Percentiles rank a stretch among this genome's conserved stretches.
These are phyloP conservation scores for Eutrema salsugineum DNA, from an alignment of 441 rosid genomes.

Conservation along the genomic window DNA sequence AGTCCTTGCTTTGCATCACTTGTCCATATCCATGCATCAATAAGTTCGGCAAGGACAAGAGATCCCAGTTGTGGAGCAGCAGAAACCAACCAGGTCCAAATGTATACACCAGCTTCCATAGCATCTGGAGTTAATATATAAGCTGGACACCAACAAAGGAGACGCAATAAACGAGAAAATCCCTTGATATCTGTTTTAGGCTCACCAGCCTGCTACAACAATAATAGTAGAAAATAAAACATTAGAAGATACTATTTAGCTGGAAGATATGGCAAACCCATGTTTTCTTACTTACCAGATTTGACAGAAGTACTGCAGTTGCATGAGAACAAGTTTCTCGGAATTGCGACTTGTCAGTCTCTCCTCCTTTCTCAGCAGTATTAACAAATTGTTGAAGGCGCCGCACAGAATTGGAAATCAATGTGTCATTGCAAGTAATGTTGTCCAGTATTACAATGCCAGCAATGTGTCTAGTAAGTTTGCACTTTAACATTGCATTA, in stretches of 20 bases:
- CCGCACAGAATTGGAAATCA: slow-evolving; percentile 64
- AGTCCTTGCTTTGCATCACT: slow-evolving; percentile 82
- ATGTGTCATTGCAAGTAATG: slow-evolving; percentile 72
- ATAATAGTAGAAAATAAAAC: slow-evolving; percentile 26
- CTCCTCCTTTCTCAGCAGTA: slow-evolving; percentile 73
- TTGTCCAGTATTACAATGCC: slow-evolving; percentile 80
- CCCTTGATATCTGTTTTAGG: slow-evolving; percentile 65
- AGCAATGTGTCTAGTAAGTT: slow-evolving; percentile 81
- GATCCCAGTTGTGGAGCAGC: slow-evolving; percentile 85
- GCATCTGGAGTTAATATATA: slow-evolving; percentile 80
- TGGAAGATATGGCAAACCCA: background rate
- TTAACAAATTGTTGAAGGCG: slow-evolving; percentile 87
- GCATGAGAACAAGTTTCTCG: slow-evolving; percentile 87
- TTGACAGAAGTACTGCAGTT: slow-evolving; percentile 78
- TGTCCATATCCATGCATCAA: slow-evolving; percentile 98
- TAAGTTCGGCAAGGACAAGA: slow-evolving; percentile 84
- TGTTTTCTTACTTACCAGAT: slow-evolving; percentile 47
- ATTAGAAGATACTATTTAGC: background rate
- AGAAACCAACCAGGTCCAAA: slow-evolving; percentile 95
- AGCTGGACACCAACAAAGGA: slow-evolving; percentile 98
- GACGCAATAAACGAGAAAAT: slow-evolving; percentile 75
- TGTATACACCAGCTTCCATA: slow-evolving; percentile 86
- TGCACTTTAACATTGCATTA: slow-evolving; percentile 82
- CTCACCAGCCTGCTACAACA: slow-evolving; percentile 47
- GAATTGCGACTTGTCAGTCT: slow-evolving; percentile 63